Conservation (phyloP, 2,329 filamentous ascomycete genomes). For the Paracorniculantispora psalliotae region DNA sequence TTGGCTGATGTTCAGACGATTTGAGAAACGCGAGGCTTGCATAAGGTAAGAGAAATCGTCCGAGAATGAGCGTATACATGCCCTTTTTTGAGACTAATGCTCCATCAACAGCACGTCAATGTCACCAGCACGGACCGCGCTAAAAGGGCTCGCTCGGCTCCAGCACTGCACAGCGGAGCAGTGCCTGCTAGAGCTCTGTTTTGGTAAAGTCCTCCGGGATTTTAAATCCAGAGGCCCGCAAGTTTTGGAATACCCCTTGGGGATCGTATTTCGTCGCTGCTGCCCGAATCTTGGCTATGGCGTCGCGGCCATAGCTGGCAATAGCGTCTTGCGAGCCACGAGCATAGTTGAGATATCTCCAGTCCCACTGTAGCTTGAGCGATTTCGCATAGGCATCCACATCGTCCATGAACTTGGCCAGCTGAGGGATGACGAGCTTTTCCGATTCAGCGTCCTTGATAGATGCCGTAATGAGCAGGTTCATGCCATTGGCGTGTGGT, state of each 20-base stretch:
- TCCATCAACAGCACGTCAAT: neutral
- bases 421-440: conserved; percentile 29
- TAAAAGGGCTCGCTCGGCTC: neutral
- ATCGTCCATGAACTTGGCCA: conserved; percentile 29
- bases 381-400: conserved; percentile 24
- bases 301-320: neutral
- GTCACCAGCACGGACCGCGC: neutral
- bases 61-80: neutral
- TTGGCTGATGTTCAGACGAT: neutral
- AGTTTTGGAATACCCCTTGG: neutral
- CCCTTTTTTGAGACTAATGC: neutral
- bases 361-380: conserved; percentile 21
- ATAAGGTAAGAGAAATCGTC: neutral
- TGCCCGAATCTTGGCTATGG: neutral
- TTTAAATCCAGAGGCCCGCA: neutral
- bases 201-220: neutral
- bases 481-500: conserved; percentile 24
- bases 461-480: conserved; percentile 28
- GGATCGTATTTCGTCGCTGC: neutral
- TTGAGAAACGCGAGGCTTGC: neutral
- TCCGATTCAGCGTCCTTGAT: conserved; percentile 30
- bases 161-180: neutral
- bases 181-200: neutral
- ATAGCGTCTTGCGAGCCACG: neutral
- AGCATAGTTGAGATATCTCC: neutral